Base-by-base conservation (phyloP, 2,329 filamentous ascomycete species). In the Hymenotorrendiella dingleyae region DNA sequence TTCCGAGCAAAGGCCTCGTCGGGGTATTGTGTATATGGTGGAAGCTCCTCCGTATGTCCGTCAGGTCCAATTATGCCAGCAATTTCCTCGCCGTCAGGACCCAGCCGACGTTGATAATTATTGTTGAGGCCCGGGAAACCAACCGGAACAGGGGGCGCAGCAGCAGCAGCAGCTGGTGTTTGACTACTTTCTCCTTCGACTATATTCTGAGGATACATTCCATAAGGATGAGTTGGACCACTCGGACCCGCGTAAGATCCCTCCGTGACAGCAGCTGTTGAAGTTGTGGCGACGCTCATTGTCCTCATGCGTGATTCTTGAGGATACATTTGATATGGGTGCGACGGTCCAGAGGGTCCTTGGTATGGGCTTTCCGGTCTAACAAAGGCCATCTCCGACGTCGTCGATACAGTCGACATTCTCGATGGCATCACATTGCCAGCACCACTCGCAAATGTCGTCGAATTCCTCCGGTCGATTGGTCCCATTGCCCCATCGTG, bases 21-120 rank as follows among this genome's bases (percentile, higher is more conserved):
- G 2, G 90, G 87, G 63, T 94, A 96, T 61, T 88, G 76, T 11
- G 87, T 86, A 60, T 97, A 97, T 1, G 91, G 91, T 10, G 91
- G 91, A 14, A 96, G 69, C 62, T 94, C 87, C 64, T 97, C 91
- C 1, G 85, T 83, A 59, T 96, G 89, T 1, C 90, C 90, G 57
- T 94, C 80, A 0, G 85, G 86, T 1, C 89, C 89, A 39, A 96
- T 83, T 41, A 96, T 78, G 60, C 90, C 89, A 35, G 84, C 87
- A n/a, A 78, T 70, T 54, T 95, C 90, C 64, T 95, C 88, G 40
- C 87, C 87, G 43, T 89, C 85, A 0, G 86, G 83, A 0, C 84
- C 86, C 39, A 87, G 65, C 39, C 83, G 79, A 49, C 85, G 72
- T 57, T 83, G 84, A 55, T 89, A 94, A 42, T 74, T 68, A 46